A percentile compares a stretch with the other conserved stretches of the same genome.
Evolutionary conservation across 768 basidiomycete species (phyloP).

Genomic region (Daedaleopsis sinensis): DNA sequence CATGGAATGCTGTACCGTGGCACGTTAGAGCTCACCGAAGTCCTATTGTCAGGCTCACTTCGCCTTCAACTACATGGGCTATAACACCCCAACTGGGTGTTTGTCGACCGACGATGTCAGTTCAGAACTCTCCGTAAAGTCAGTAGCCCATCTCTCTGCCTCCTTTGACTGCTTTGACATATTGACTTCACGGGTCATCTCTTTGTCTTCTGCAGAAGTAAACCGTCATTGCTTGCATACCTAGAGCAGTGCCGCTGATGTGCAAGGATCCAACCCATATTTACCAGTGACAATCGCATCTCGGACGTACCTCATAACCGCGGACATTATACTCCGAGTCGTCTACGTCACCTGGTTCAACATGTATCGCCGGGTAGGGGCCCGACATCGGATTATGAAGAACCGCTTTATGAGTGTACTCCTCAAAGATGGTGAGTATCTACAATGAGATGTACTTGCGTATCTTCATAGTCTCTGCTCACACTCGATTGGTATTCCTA

Average conservation of each 20-base stretch:
- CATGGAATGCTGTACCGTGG: background rate
- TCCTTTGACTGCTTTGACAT: background rate
- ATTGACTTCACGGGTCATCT: background rate
- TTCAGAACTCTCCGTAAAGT: background rate
- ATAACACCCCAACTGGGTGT: background rate
- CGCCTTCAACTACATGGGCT: background rate
- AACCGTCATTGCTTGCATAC: no score
- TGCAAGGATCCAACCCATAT: background rate
- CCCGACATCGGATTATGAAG: background rate
- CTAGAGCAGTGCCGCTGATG: no score
- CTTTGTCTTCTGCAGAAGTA: background rate
- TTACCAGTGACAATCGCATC: background rate
- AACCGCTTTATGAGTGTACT: background rate
- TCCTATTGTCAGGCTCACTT: background rate
- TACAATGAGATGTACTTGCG: background rate
- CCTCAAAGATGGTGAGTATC: background rate
- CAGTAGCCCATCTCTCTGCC: background rate
- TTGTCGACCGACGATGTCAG: background rate
- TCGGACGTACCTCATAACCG: conserved; percentile 1
- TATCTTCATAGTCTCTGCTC: no score
- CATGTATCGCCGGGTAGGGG: background rate
- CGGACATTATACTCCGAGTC: conserved; percentile 1
- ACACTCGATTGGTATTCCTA: no score
- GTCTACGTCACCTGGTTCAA: conserved; percentile 4
- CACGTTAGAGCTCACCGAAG: background rate